Evolutionary conservation across 2,329 filamentous ascomycete genomes (phyloP), one percentile per base, ranked within the genome.

Genomic region (Colletotrichum sansevieriae): DNA sequence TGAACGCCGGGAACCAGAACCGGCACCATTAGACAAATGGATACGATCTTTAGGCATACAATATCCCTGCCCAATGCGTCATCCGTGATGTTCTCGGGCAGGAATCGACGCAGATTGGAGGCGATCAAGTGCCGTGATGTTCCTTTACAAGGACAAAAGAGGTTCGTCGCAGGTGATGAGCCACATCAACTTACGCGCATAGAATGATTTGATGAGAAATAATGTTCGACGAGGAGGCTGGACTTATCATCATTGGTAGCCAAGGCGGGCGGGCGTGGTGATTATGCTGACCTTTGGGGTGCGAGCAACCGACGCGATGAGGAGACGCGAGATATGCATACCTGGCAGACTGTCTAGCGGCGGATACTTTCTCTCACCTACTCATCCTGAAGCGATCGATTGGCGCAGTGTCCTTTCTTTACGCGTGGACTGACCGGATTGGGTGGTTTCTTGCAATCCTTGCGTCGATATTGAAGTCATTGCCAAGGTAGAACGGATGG

Each of bases 21-120:
- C 46, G 39, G 49, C 46, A 18, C 52, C 41, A 46, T 22, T 46
- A 65, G 61, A 64, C 65, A 51, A 67, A 64, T 57, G 60, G 52
- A 57, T 43, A 41, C 33, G 60, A 68, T 22, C 12, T 59, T 59
- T 61, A 43, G 47, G 39, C 33, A 61, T 13, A 20, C 57, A 41
- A 29, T 33, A 39, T 8, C 12, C 20, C 57, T 46, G 61, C 65
- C 22, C 46, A 39, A 55, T 22, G 18, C 2, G 49, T 33, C 12
- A 12, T 52, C n/a, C 46, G 44, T 35, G 46, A 64, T 33, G 35
- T 25, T 13, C 33, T 18, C 13, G 8, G 33, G 22, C 33, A 35
- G 25, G 33, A 41, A 15, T 37, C 13, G 52, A 55, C 52, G 52
- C 35, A 55, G 18, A 35, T 1, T 15, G 12, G 11, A 20, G 49